phyloP scores from a whole-genome alignment of 495 filamentous ascomycete species.

The Copromyces sp. region DNA sequence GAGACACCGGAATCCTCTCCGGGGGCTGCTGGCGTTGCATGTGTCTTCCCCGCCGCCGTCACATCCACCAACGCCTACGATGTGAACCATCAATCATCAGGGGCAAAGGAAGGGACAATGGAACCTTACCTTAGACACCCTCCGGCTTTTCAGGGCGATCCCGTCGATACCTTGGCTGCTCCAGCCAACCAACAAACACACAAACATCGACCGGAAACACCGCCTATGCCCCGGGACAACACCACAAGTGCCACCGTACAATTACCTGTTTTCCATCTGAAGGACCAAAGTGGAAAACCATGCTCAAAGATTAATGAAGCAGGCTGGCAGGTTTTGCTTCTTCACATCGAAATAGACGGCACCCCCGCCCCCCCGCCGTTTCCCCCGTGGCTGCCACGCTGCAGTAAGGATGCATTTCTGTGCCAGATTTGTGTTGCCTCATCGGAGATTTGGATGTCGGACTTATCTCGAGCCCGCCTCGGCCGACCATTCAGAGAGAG shows the following conservation, averaged over 20 bases:
- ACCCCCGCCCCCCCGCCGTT: neutral
- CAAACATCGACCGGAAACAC: neutral
- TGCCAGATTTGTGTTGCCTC: neutral
- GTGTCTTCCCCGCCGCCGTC: neutral
- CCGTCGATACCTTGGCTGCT: too few relatives aligned
- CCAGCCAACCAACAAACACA: neutral
- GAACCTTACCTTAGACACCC: neutral
- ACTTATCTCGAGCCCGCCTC: neutral
- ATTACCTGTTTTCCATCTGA: neutral
- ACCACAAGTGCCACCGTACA: neutral
- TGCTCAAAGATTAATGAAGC: neutral
- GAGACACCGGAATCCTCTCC: neutral
- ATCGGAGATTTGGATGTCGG: neutral
- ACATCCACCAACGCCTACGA: neutral
- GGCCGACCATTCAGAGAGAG: neutral
- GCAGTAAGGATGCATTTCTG: neutral
- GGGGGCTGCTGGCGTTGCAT: neutral
- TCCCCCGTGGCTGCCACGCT: neutral
- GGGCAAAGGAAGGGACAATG: neutral
- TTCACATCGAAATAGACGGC: neutral
- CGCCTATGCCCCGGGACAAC: neutral
- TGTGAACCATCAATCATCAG: neutral
- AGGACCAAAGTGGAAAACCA: neutral
- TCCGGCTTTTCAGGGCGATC: neutral
- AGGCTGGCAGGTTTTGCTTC: neutral